Evolutionary conservation across 768 basidiomycete genomes (phyloP), one percentile per base, ranked within the genome.

Genomic region (Boletellus sp.): DNA sequence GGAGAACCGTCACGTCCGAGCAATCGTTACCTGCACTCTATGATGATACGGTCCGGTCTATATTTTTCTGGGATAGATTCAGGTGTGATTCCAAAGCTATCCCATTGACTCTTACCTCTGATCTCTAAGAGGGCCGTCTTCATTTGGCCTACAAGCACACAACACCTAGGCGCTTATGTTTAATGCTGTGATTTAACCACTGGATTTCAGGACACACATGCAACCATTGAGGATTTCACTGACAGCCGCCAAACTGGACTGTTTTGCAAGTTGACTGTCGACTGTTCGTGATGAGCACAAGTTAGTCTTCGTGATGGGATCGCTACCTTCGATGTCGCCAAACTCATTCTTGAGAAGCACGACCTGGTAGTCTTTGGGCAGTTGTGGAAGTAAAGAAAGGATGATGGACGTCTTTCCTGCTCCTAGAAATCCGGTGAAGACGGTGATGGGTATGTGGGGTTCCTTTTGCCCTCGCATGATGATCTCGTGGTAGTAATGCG

Each of bases 171-270:
- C 15, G 12, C 4, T 28, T 33, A 38, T 23, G 32, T 24, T 53
- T 23, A 52, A 32, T 26, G n/a, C 7, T 13, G 36, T 42, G 26
- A 32, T 32, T 34, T 11, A 10, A 9, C 26, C 17, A 8, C 13
- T 16, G 33, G 45, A 16, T 37, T 17, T 42, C 50, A 66, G 32
- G 17, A 54, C 60, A 66, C 58, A 94, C 93, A 95, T 83, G 78
- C 93, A 96, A n/a, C 93, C 94, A 67, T 95, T 96, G 55, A 94
- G 68, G 45, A 97, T 96, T 68, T 97, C 94, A 59, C 84, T 90
- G 49, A 97, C 93, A 1, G 89, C 92, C 16, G 90, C 72, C 37
- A 97, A 71, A 44, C 83, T 85, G 1, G 87, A 90, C 61, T 94
- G 85, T 51, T 84, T 78, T 13, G 92, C 93, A 15, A 97, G 80